Conservation (phyloP, 768 basidiomycete genomes). For the Suillus spraguei region DNA sequence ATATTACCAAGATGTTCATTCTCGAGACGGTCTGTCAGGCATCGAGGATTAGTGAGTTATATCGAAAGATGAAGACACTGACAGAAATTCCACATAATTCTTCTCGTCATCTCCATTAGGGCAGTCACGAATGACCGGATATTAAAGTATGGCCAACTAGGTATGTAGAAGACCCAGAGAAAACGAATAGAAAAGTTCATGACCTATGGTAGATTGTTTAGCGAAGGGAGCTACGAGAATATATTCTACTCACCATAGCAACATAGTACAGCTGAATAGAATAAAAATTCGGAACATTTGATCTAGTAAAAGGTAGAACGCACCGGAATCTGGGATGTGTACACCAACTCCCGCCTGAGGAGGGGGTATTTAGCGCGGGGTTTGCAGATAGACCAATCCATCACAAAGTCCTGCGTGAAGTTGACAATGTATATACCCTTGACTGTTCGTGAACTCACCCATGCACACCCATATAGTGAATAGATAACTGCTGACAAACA, state of each 20-base stretch:
- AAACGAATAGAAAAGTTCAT: constrained; percentile 79
- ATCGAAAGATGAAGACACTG: constrained; percentile 28
- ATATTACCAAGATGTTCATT: constrained; percentile 94
- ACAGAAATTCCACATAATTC: constrained; percentile 95
- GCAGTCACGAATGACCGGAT: constrained; percentile 69
- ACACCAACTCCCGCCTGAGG: constrained; percentile 77
- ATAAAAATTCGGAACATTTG: neutral
- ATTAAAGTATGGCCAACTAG: constrained; percentile 48
- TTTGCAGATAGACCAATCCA: constrained; percentile 90
- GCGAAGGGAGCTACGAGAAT: neutral
- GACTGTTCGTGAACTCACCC: constrained; percentile 56
- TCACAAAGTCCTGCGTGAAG: constrained; percentile 65
- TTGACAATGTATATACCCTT: neutral
- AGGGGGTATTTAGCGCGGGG: constrained; percentile 56
- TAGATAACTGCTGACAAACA: constrained; percentile 63
- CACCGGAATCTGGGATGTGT: constrained; percentile 63
- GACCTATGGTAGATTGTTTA: constrained; percentile 43
- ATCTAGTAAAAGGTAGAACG: constrained; percentile 19
- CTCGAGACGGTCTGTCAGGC: constrained; percentile 67
- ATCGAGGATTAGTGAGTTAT: neutral
- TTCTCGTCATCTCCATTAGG: constrained; percentile 73
- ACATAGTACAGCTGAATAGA: constrained; percentile 68
- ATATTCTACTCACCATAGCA: constrained; percentile 57
- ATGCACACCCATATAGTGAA: constrained; percentile 71
- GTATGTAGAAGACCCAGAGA: constrained; percentile 81